Evolutionary conservation across 129 eudicot species (phyloP), one percentile per base, ranked within the genome.

Genomic region (Logfia minima): DNA sequence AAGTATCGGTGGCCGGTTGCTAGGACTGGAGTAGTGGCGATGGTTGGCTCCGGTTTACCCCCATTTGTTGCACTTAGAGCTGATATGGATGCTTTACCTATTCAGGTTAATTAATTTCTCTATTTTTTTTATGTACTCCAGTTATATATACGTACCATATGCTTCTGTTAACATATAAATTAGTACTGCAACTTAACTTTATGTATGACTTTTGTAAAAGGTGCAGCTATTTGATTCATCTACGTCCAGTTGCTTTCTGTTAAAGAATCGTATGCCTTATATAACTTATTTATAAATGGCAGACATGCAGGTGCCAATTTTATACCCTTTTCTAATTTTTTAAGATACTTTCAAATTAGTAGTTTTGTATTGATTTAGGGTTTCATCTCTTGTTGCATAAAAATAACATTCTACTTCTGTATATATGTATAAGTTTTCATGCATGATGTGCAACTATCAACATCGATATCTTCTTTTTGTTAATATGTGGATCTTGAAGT

Each of bases 61-160:
- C 98, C 98, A 6, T 87, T 84, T 66, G 88, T 92, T 41, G 97
- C 97, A 17, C 89, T 92, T 3, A 74, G 96, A 53, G 92, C 91
- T 18, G 97, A 92, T 55, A 92, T 92, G 96, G 98, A 92, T 82
- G 98, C 96, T 74, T 73, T 92, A 45, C 88, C 96, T 35, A 84
- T 92, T 71, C 91, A 92, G 93, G 84, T 74, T 21, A 51, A 4
- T 8, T 0, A 41, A 11, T 14, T 51, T 65, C 52, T 16, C 39
- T 7, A 39, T 26, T 3, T 53, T 3, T 53, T 37, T 9, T n/a
- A 55, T 6, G 6, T 73, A 39, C 6, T 41, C 16, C 4, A 26
- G 8, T 21, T 63, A 28, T 3, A 41, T 24, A 43, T n/a, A 45
- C 53, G 29, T 19, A 28, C 32, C 32, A 41, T 43, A 16, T 35